Conservation (phyloP, 352 stramenopile genomes). For the Phytopythium montanum region DNA sequence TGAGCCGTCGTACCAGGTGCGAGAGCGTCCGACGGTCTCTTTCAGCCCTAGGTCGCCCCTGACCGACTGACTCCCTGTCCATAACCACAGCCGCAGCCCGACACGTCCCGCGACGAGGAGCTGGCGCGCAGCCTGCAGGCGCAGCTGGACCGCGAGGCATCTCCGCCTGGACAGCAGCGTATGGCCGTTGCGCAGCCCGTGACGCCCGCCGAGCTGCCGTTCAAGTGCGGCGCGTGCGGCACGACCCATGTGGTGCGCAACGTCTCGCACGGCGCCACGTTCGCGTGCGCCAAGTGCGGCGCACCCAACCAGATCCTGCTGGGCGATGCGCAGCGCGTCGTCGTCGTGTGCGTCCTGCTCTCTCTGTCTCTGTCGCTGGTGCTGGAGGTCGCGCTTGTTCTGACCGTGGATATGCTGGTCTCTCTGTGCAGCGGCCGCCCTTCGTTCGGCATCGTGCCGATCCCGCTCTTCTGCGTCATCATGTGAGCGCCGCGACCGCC, state of each 20-base stretch:
- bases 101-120: constrained; percentile 44
- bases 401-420: background rate
- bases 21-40: background rate
- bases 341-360: constrained; percentile 41
- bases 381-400: no score
- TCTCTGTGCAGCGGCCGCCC: constrained; percentile 15
- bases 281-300: constrained; percentile 56
- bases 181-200: constrained; percentile 40
- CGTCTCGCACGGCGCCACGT: constrained; percentile 43
- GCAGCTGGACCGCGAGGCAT: constrained; percentile 43
- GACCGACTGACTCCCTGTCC: background rate
- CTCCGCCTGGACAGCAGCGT: background rate
- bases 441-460: constrained; percentile 44
- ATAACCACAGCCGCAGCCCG: constrained; percentile 1
- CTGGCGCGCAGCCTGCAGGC: constrained; percentile 51
- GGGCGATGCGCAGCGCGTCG: constrained; percentile 26
- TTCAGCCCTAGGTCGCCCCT: background rate
- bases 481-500: constrained; percentile 23
- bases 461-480: constrained; percentile 66
- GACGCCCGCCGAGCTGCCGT: constrained; percentile 34
- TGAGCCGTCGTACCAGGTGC: background rate
- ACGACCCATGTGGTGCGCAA: constrained; percentile 63
- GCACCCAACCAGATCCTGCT: constrained; percentile 62
- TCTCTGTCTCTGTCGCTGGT: background rate
- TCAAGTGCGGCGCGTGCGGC: constrained; percentile 63